phyloP scores from a whole-genome alignment of 441 rosid species.

The Croton laevigatus region DNA sequence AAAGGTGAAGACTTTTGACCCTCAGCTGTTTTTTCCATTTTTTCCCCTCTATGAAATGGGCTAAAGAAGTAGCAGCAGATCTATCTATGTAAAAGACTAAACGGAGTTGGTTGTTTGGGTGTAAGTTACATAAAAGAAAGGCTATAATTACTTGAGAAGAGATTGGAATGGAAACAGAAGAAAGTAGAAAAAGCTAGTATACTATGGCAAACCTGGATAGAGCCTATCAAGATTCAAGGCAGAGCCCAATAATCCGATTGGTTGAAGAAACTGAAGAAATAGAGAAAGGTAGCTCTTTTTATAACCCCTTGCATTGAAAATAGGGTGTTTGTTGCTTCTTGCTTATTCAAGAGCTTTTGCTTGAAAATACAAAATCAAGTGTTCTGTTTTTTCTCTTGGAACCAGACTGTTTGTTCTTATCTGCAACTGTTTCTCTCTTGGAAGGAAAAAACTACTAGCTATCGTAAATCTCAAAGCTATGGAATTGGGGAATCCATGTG shows the following conservation, averaged over 20 bases:
- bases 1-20: slow-evolving; percentile 25
- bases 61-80: slow-evolving; percentile 3
- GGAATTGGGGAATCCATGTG: slow-evolving; percentile 39
- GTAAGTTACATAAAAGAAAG: background rate
- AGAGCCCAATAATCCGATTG: slow-evolving; percentile 4
- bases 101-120: background rate
- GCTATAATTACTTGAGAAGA: background rate
- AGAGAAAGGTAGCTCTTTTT: background rate
- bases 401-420: slow-evolving; percentile 23
- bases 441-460: slow-evolving; percentile 13
- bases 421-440: slow-evolving; percentile 28
- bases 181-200: slow-evolving; percentile 4
- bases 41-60: slow-evolving; percentile 7
- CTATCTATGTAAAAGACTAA: slow-evolving; percentile 9
- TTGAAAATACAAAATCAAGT: slow-evolving; percentile 12
- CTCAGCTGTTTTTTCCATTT: slow-evolving; percentile 34
- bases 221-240: background rate
- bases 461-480: slow-evolving; percentile 28
- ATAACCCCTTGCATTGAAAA: background rate
- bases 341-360: slow-evolving; percentile 1
- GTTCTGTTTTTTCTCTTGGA: slow-evolving; percentile 7
- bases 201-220: slow-evolving; percentile 12
- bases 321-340: background rate
- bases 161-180: background rate
- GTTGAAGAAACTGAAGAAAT: background rate